These are phyloP conservation scores for Aspergillus neoniger DNA, from an alignment of 2,329 filamentous ascomycete species.

Conservation along the genomic window DNA sequence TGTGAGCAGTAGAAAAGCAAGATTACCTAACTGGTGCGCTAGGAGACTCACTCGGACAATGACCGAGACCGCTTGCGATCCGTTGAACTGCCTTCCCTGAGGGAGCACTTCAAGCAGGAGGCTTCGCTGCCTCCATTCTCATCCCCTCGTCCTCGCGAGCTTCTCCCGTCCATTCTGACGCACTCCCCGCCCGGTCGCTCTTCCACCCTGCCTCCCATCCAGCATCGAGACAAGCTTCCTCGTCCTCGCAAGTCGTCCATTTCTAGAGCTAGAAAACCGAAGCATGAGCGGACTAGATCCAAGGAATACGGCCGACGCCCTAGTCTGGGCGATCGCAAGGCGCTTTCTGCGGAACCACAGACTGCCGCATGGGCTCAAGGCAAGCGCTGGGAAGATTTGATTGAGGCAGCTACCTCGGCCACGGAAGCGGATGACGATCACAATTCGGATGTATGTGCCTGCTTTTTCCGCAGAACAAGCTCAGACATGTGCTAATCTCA, in stretches of 20 bases:
- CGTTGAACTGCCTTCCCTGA: constrained; percentile 72
- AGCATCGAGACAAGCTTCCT: constrained; percentile 69
- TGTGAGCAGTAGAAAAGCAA: not conserved
- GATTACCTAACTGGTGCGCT: constrained; percentile 23
- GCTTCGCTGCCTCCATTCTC: constrained; percentile 64
- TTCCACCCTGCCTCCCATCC: constrained; percentile 81
- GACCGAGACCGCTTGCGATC: constrained; percentile 65
- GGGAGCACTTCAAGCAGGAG: constrained; percentile 70
- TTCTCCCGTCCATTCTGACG: constrained; percentile 76
- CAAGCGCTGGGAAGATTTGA: constrained; percentile 94
- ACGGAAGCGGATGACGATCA: constrained; percentile 84
- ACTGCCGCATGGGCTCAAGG: constrained; percentile 71
- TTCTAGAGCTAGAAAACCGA: constrained; percentile 69
- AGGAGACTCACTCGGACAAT: constrained; percentile 73
- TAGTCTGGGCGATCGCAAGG: constrained; percentile 76
- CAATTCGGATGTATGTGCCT: constrained; percentile 65
- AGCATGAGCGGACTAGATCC: constrained; percentile 80
- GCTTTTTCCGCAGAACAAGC: constrained; percentile 16
- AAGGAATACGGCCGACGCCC: constrained; percentile 72
- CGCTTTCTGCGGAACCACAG: constrained; percentile 80
- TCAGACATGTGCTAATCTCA: constrained; percentile 36
- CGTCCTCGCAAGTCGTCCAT: constrained; percentile 84
- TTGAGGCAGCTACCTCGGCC: constrained; percentile 89
- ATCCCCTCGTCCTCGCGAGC: constrained; percentile 65
- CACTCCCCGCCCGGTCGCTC: constrained; percentile 84